Evolutionary conservation across 768 basidiomycete species (phyloP).

Genomic region (Neoboletus magnificus): DNA sequence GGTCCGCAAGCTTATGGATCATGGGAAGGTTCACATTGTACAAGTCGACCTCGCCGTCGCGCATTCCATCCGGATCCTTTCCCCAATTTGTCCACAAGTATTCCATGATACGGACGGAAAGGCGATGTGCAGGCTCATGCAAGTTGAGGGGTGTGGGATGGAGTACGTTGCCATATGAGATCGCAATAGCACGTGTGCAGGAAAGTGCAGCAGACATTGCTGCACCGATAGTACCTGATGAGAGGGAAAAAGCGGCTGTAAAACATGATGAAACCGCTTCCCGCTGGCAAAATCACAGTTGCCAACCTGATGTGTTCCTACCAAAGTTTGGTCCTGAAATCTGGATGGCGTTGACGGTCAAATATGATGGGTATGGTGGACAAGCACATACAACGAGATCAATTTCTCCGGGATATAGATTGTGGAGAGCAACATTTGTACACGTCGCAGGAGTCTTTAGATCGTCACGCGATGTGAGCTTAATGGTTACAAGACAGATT

Average conservation of each 20-base stretch:
- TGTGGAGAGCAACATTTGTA: conserved; percentile 86
- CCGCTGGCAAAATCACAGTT: background rate
- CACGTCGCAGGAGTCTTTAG: conserved; percentile 86
- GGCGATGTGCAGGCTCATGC: conserved; percentile 68
- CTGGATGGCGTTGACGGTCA: conserved; percentile 33
- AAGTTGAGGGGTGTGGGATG: conserved; percentile 60
- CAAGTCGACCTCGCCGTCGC: conserved; percentile 68
- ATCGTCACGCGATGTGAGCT: conserved; percentile 5
- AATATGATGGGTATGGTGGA: background rate
- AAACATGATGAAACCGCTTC: conserved; percentile 1
- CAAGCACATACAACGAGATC: conserved; percentile 73
- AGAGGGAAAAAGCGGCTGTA: conserved; percentile 80
- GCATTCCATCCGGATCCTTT: conserved; percentile 53
- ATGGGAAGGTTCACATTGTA: conserved; percentile 90
- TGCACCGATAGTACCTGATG: conserved; percentile 91
- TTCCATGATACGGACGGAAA: conserved; percentile 63
- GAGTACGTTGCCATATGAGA: conserved; percentile 82
- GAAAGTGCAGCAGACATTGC: conserved; percentile 79
- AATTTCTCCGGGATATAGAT: conserved; percentile 78
- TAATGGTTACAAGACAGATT: conserved; percentile 3
- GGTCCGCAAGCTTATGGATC: conserved; percentile 57
- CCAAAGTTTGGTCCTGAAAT: conserved; percentile 86
- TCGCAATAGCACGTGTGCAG: conserved; percentile 70
- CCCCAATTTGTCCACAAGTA: conserved; percentile 88
- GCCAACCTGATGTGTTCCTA: conserved; percentile 75